Base-by-base conservation (phyloP, 352 stramenopile genomes). In the Phytopythium aichiense region DNA sequence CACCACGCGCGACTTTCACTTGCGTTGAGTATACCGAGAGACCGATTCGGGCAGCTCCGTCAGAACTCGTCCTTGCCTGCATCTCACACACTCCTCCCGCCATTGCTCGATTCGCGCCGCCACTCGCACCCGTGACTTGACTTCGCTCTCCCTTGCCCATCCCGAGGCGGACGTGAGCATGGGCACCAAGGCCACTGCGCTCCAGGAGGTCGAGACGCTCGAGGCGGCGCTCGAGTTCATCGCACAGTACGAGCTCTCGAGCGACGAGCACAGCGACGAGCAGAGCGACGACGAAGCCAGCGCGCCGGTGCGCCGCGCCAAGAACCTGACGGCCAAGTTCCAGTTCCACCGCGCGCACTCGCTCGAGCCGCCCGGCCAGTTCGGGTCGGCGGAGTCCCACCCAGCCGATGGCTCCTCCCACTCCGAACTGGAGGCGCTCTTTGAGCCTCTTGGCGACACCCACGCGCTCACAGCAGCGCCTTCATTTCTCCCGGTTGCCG, bases 191-290 rank as follows among this genome's bases (percentile, higher is more conserved):
- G 37, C n/a, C n/a, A 37, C 13, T 6, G 23, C 11, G 7, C 28
- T 31, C 28, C 35, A 28, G 23, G 55, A 60, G 37, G 18, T 60
- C 28, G 55, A 60, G 13, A 20, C 37, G 38, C 16, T 60, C 23
- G 55, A 60, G 37, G 38, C 38, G 23, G 55, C 55, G 38, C 55
- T 60, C 55, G 55, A 50, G 37, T 60, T 60, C 38, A 49, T 60
- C 55, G 30, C 37, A 12, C 55, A 42, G 33, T 52, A 52, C 55
- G 55, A 60, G 55, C 55, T 60, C 15, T 38, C 55, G 13, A 25
- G 7, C 28, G 48, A 54, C 25, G 48, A 54, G 48, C 16, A 35
- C 23, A 40, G 37, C 16, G 54, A 49, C 23, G 22, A 30, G 7
- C 13, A n/a, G 2, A 20, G 16, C 20, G 52, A 22, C n/a, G 4